Evolutionary conservation across 306 rosid genomes (phyloP).

Genomic region (Trifolium dubium): DNA sequence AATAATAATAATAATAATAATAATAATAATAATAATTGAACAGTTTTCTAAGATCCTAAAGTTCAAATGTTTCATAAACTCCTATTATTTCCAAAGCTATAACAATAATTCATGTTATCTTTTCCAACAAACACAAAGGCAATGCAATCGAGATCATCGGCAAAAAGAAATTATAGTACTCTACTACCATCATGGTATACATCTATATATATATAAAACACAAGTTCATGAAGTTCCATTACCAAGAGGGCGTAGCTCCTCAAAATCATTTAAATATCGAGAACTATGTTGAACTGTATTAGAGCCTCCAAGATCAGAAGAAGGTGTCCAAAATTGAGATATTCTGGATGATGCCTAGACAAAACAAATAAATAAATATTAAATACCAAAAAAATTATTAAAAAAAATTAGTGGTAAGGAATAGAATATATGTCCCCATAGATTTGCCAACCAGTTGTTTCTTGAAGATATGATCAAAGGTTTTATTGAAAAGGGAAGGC

Average conservation of each 20-base stretch:
- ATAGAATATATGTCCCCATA: constrained; percentile 9
- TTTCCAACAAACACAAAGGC: constrained; percentile 31
- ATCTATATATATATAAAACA: constrained; percentile 32
- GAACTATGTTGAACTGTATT: constrained; percentile 65
- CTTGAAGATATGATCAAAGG: constrained; percentile 64
- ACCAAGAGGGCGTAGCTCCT: constrained; percentile 92
- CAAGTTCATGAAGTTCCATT: constrained; percentile 41
- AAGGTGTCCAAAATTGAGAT: constrained; percentile 80
- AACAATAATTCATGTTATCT: neutral
- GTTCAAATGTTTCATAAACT: neutral
- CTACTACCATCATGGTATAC: constrained; percentile 31
- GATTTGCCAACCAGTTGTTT: constrained; percentile 63
- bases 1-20: constrained; percentile 14
- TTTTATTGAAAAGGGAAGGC: constrained; percentile 61
- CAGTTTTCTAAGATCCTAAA: constrained; percentile 22
- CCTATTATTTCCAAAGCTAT: constrained; percentile 26
- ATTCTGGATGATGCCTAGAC: constrained; percentile 69
- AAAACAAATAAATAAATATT: constrained; percentile 32
- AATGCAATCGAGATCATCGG: constrained; percentile 20
- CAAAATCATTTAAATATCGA: constrained; percentile 93
- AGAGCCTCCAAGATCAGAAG: constrained; percentile 74
- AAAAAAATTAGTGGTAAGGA: constrained; percentile 27
- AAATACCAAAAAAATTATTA: constrained; percentile 24
- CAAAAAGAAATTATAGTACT: constrained; percentile 13
- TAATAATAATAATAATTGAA: neutral